phyloP scores from a whole-genome alignment of 139 green algal genomes.

The Nannochloris sp. region DNA sequence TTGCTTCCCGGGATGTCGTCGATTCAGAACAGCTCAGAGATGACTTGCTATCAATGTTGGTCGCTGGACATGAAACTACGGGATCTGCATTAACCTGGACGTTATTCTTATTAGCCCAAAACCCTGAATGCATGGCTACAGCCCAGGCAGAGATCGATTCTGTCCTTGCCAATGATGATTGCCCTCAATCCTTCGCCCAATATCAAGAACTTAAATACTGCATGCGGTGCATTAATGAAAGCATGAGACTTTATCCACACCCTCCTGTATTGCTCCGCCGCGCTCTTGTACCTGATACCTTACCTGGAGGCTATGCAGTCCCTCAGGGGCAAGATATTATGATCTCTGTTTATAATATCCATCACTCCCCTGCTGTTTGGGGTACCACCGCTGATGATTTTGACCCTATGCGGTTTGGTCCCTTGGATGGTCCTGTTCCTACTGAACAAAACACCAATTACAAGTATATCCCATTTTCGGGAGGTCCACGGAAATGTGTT shows the following conservation, averaged over 20 bases:
- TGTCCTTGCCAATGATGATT: conserved; percentile 57
- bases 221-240: conserved; percentile 90
- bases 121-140: conserved; percentile 76
- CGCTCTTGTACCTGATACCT: conserved; percentile 64
- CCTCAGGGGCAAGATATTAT: conserved; percentile 89
- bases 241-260: conserved; percentile 98
- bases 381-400: conserved; percentile 81
- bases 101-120: conserved; percentile 82
- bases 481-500: conserved; percentile 90
- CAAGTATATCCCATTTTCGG: conserved; percentile 77
- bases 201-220: conserved; percentile 79
- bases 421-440: conserved; percentile 77
- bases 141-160: conserved; percentile 82
- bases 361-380: conserved; percentile 68
- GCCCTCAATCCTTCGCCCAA: conserved; percentile 52
- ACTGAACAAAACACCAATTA: conserved; percentile 97
- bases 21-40: conserved; percentile 79
- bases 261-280: conserved; percentile 88
- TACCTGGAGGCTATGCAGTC: conserved; percentile 68
- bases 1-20: conserved; percentile 90
- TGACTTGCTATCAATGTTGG: conserved; percentile 97
- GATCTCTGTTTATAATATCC: conserved; percentile 97
- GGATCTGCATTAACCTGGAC: conserved; percentile 96
- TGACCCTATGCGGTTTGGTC: conserved; percentile 84
- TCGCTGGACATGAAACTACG: conserved; percentile 99